These are phyloP conservation scores for Vanilla planifolia DNA, from an alignment of 106 monocot genomes.

Conservation along the genomic window DNA sequence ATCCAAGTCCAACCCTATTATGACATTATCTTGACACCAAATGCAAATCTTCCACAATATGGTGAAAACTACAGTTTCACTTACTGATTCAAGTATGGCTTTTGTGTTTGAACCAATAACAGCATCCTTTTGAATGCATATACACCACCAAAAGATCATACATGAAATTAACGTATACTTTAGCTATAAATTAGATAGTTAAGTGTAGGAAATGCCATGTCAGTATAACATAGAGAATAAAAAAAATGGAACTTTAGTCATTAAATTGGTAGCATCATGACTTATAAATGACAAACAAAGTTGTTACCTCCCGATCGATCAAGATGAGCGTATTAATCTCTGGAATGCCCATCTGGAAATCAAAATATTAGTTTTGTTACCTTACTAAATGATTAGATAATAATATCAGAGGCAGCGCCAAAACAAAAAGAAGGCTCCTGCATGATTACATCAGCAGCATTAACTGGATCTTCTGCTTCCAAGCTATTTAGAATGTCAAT, in stretches of 20 bases:
- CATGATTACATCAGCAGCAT: constrained; percentile 62
- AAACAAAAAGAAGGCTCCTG: not conserved
- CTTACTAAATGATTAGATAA: not conserved
- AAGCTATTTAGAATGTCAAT: constrained; percentile 72
- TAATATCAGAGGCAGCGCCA: not conserved
- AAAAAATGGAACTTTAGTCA: not conserved
- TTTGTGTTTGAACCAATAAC: too few relatives aligned
- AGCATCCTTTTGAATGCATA: too few relatives aligned
- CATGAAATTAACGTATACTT: too few relatives aligned
- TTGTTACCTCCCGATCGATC: constrained; percentile 86
- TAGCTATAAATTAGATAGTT: too few relatives aligned
- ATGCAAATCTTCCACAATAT: too few relatives aligned
- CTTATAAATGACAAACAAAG: not conserved
- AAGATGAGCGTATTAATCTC: constrained; percentile 92
- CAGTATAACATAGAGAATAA: too few relatives aligned
- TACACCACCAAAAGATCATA: too few relatives aligned
- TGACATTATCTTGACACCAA: too few relatives aligned
- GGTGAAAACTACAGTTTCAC: too few relatives aligned
- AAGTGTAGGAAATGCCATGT: too few relatives aligned
- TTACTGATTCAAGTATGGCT: too few relatives aligned
- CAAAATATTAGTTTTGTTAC: not conserved
- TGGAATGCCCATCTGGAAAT: constrained; percentile 64
- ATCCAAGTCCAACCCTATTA: too few relatives aligned
- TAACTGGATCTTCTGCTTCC: constrained; percentile 88
- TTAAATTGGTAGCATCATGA: not conserved